Evolutionary conservation across 306 rosid genomes (phyloP).

Genomic region (Sphenostylis stenocarpa): DNA sequence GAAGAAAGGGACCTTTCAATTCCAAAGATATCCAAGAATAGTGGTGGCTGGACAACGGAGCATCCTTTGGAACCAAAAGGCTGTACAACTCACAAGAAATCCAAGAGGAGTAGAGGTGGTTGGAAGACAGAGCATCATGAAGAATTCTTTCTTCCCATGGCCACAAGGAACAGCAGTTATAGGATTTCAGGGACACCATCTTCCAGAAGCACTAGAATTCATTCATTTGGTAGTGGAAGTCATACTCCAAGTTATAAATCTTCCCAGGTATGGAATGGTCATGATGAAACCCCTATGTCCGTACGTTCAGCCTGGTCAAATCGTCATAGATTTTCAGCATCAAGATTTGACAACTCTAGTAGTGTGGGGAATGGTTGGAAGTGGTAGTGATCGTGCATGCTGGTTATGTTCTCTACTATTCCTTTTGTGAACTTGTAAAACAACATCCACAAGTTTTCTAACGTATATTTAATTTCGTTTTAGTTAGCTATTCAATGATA

Average conservation of each 20-base stretch:
- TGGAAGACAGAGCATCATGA: slow-evolving; percentile 46
- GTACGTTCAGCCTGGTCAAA: slow-evolving; percentile 35
- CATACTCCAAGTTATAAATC: slow-evolving; percentile 41
- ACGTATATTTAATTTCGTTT: not conserved
- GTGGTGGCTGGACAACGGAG: slow-evolving; percentile 52
- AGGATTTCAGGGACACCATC: slow-evolving; percentile 50
- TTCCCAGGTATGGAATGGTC: slow-evolving; percentile 31
- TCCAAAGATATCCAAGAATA: slow-evolving; percentile 36
- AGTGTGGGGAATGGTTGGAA: slow-evolving; percentile 44
- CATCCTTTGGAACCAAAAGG: slow-evolving; percentile 46
- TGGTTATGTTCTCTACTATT: not conserved
- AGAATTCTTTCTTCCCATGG: slow-evolving; percentile 45
- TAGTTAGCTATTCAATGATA: not conserved
- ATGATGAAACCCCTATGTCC: slow-evolving; percentile 42
- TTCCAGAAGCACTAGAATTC: slow-evolving; percentile 25
- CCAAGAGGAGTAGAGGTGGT: slow-evolving; percentile 46
- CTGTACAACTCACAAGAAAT: slow-evolving; percentile 29
- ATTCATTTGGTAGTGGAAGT: slow-evolving; percentile 37
- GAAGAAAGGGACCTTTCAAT: slow-evolving; percentile 34
- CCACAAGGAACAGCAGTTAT: slow-evolving; percentile 36
- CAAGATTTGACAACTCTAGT: slow-evolving; percentile 55
- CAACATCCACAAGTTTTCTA: not conserved
- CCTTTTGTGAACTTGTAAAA: slow-evolving; percentile 21
- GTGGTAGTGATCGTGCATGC: slow-evolving; percentile 45
- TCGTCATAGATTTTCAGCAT: slow-evolving; percentile 49